Conservation (phyloP, 805 yeast genomes). For the Nakazawaea laoshanensis region DNA sequence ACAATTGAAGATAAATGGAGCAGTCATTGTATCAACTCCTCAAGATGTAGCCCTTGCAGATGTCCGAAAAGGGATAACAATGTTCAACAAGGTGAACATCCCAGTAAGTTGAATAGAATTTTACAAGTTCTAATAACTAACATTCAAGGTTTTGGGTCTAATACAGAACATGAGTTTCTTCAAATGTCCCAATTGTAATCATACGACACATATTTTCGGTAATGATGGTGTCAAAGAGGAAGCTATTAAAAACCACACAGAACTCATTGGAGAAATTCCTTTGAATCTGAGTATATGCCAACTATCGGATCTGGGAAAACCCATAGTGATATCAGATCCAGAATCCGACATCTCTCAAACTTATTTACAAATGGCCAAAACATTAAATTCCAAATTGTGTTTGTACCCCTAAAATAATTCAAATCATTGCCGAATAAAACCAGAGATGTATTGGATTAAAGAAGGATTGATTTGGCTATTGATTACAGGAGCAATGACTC, state of each 20-base stretch:
- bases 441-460: too few relatives aligned
- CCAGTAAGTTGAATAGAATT: too few relatives aligned
- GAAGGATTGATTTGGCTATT: too few relatives aligned
- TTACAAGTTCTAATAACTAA: too few relatives aligned
- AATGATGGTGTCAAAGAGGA: constrained; percentile 46
- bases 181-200: constrained; percentile 68
- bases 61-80: constrained; percentile 70
- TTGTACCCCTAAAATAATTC: too few relatives aligned
- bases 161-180: constrained; percentile 80
- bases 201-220: constrained; percentile 71
- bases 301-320: constrained; percentile 58
- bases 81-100: constrained; percentile 64
- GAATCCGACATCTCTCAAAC: constrained; percentile 28
- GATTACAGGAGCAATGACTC: too few relatives aligned
- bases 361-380: constrained; percentile 40
- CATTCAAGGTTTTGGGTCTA: too few relatives aligned
- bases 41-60: constrained; percentile 80
- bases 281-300: constrained; percentile 49
- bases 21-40: constrained; percentile 77
- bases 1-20: constrained; percentile 67
- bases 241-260: constrained; percentile 38
- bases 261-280: constrained; percentile 61
- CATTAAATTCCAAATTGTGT: too few relatives aligned
- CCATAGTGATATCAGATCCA: constrained; percentile 41
- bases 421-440: too few relatives aligned